Percentiles rank a stretch among this genome's conserved stretches.
These are phyloP conservation scores for Epichloe elymi DNA, from an alignment of 2,329 filamentous ascomycete genomes.

Conservation along the genomic window DNA sequence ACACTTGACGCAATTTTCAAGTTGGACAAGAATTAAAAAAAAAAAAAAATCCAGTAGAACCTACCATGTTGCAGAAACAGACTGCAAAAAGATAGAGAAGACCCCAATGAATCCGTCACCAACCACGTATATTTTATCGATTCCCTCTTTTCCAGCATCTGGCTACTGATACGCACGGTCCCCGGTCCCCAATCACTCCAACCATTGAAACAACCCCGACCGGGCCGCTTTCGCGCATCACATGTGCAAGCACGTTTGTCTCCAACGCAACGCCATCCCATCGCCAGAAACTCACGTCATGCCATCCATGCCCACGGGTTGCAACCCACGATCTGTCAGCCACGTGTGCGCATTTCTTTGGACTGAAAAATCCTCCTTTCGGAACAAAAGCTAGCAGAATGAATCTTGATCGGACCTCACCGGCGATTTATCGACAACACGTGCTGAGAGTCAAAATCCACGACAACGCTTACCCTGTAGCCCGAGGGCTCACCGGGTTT, in stretches of 20 bases:
- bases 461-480: too few relatives aligned
- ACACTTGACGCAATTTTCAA: background rate
- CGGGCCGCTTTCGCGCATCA: background rate
- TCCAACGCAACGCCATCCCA: background rate
- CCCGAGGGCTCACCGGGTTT: too few relatives aligned
- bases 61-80: too few relatives aligned
- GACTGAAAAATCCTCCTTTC: background rate
- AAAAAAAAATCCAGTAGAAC: too few relatives aligned
- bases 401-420: background rate
- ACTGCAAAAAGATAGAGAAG: too few relatives aligned
- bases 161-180: too few relatives aligned
- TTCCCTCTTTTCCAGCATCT: too few relatives aligned
- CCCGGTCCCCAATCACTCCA: too few relatives aligned
- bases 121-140: too few relatives aligned
- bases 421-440: background rate
- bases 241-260: background rate
- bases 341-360: background rate
- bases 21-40: background rate
- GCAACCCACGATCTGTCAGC: background rate
- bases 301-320: background rate
- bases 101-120: too few relatives aligned
- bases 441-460: too few relatives aligned
- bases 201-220: too few relatives aligned
- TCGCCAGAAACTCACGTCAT: background rate
- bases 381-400: background rate